These are phyloP conservation scores for Capniomyces stellatus DNA, from an alignment of 371 early-diverging fungal species.

Conservation along the genomic window DNA sequence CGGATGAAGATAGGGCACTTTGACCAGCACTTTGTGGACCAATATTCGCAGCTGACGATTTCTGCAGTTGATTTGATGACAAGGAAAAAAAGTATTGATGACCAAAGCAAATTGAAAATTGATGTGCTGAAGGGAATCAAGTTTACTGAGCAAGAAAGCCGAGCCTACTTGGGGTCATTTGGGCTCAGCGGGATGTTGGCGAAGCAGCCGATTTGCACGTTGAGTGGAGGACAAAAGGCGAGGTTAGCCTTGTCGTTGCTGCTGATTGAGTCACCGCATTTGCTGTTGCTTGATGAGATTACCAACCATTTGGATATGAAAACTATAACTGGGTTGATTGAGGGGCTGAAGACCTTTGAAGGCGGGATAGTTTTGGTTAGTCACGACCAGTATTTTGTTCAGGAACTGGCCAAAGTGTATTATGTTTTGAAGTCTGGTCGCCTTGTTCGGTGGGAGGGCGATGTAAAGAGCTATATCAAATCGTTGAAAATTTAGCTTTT, in stretches of 20 bases:
- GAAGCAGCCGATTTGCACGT: slow-evolving; percentile 64
- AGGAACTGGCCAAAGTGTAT: slow-evolving; percentile 84
- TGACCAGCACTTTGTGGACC: slow-evolving; percentile 95
- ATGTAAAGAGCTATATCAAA: slow-evolving; percentile 74
- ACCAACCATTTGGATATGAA: slow-evolving; percentile 86
- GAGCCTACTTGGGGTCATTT: slow-evolving; percentile 76
- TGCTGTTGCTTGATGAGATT: slow-evolving; percentile 97
- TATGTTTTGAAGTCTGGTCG: slow-evolving; percentile 76
- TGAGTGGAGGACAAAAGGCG: slow-evolving; percentile 90
- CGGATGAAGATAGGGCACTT: slow-evolving; percentile 88
- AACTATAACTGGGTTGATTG: slow-evolving; percentile 89
- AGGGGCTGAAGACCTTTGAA: slow-evolving; percentile 72
- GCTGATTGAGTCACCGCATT: slow-evolving; percentile 70
- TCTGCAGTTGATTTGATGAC: slow-evolving; percentile 14
- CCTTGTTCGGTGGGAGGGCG: slow-evolving; percentile 50
- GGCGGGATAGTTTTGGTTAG: slow-evolving; percentile 96
- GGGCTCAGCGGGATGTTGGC: slow-evolving; percentile 83
- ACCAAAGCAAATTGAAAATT: slow-evolving; percentile 70
- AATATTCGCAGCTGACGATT: slow-evolving; percentile 47
- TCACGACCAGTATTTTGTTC: slow-evolving; percentile 96
- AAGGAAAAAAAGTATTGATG: slow-evolving; percentile 53
- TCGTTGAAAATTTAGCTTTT: slow-evolving; percentile 43
- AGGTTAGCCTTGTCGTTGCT: slow-evolving; percentile 91
- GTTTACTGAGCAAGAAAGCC: slow-evolving; percentile 36
- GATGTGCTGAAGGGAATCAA: slow-evolving; percentile 50